phyloP scores from a whole-genome alignment of 2,329 filamentous ascomycete species.

The Fusarium globosum region DNA sequence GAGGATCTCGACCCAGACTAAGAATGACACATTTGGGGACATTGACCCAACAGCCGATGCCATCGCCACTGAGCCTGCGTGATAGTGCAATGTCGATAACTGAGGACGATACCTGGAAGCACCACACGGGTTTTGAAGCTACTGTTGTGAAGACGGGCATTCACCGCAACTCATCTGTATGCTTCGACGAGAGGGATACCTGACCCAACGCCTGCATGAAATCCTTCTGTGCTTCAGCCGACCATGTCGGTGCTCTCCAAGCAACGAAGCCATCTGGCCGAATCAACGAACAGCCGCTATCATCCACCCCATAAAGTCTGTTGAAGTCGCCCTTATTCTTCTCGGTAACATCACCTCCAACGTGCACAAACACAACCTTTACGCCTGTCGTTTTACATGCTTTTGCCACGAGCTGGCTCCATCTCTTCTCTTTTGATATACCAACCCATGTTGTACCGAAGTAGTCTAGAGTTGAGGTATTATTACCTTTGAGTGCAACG shows the following conservation, averaged over 20 bases:
- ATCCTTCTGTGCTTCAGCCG: not conserved
- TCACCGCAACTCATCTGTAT: accelerated
- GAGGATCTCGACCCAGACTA: accelerated
- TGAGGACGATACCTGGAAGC: too few relatives aligned
- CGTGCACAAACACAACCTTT: constrained; percentile 1
- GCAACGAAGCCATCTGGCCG: constrained; percentile 28
- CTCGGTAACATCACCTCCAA: not conserved
- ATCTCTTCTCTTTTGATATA: constrained; percentile 16
- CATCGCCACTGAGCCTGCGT: not conserved
- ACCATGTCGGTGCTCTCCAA: not conserved
- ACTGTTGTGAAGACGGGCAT: too few relatives aligned
- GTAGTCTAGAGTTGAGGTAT: constrained; percentile 21
- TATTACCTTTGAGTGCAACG: constrained; percentile 10
- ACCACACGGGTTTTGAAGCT: too few relatives aligned
- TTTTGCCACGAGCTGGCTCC: not conserved
- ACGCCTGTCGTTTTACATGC: not conserved
- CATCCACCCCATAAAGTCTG: not conserved
- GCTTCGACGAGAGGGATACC: not conserved
- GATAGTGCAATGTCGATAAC: accelerated
- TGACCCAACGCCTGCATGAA: not conserved
- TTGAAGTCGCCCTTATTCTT: not conserved
- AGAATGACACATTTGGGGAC: accelerated
- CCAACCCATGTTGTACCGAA: constrained; percentile 19
- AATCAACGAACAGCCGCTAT: constrained; percentile 11
- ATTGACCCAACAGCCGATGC: accelerated